A percentile compares a stretch with the other conserved stretches of the same genome.
Evolutionary conservation across 164 flowering plant genomes (phyloP).

Genomic region (Magnolia officinalis): DNA sequence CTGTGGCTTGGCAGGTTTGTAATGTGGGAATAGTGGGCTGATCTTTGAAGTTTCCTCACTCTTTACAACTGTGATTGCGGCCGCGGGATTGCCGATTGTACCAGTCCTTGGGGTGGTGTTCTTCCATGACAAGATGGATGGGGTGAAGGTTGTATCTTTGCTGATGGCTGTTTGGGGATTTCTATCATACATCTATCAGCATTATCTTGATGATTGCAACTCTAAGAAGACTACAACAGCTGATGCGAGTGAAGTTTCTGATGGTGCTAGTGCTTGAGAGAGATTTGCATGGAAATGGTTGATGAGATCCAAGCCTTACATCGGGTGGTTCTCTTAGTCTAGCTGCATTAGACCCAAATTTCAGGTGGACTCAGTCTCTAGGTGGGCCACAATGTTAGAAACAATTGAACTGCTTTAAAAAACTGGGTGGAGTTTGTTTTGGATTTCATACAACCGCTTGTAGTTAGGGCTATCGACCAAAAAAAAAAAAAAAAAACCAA

Average conservation of each 20-base stretch:
- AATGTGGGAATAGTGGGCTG: conserved; percentile 18
- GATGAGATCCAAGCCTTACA: no score
- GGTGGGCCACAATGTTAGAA: no score
- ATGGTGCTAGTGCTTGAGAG: no score
- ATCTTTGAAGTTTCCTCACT: conserved; percentile 28
- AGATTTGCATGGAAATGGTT: no score
- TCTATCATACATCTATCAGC: conserved; percentile 26
- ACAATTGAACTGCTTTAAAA: no score
- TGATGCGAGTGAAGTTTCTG: neutral
- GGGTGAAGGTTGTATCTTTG: conserved; percentile 27
- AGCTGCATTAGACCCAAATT: no score
- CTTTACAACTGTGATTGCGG: neutral
- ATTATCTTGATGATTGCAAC: conserved; percentile 26
- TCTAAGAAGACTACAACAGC: neutral
- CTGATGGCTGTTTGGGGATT: conserved; percentile 29
- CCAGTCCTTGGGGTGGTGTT: conserved; percentile 26
- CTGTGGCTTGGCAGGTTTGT: neutral
- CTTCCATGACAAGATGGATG: conserved; percentile 34
- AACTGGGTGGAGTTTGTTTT: no score
- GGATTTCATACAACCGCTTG: no score
- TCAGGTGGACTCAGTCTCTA: no score
- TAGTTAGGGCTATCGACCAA: no score
- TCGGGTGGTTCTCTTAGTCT: no score
- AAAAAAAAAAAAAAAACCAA: no score
- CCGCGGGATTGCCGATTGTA: conserved; percentile 14